A percentile compares a stretch with the other conserved stretches of the same genome.
Conservation (phyloP, 768 basidiomycete species). For the Suillus brevipes region DNA sequence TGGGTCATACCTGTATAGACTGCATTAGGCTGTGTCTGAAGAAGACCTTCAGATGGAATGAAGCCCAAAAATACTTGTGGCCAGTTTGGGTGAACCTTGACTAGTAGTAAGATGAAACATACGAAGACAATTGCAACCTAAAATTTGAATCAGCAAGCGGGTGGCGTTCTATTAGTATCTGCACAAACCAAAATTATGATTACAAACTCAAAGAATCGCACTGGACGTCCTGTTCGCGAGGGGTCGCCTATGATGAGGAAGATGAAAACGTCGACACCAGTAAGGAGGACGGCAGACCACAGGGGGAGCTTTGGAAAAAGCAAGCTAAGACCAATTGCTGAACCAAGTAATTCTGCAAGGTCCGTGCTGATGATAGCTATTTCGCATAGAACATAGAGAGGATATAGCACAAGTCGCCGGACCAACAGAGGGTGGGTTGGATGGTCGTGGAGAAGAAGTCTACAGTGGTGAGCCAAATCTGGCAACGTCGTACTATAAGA, state of each 20-base stretch:
- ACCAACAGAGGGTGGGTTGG: slow-evolving; percentile 38
- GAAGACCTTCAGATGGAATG: slow-evolving; percentile 31
- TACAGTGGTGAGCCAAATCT: slow-evolving; percentile 51
- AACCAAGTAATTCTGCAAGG: slow-evolving; percentile 60
- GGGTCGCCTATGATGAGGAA: slow-evolving; percentile 44
- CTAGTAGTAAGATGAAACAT: slow-evolving; percentile 43
- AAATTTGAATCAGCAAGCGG: background rate
- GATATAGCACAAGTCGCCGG: slow-evolving; percentile 45
- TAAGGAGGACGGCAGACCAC: slow-evolving; percentile 50
- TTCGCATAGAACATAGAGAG: slow-evolving; percentile 46
- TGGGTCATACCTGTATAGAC: slow-evolving; percentile 31
- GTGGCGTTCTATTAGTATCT: slow-evolving; percentile 1
- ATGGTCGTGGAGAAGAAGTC: slow-evolving; percentile 46
- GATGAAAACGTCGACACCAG: slow-evolving; percentile 48
- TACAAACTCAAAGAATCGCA: slow-evolving; percentile 39
- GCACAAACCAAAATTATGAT: slow-evolving; percentile 35
- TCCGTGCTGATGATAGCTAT: slow-evolving; percentile 58
- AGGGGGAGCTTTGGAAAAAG: slow-evolving; percentile 50
- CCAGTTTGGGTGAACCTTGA: slow-evolving; percentile 43
- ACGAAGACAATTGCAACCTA: slow-evolving; percentile 27
- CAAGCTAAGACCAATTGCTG: slow-evolving; percentile 58
- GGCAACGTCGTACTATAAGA: background rate
- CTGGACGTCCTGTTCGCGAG: slow-evolving; percentile 31
- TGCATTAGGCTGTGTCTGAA: slow-evolving; percentile 41
- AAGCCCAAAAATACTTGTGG: slow-evolving; percentile 42